Evolutionary conservation across 306 rosid species (phyloP), one percentile per base, ranked within the genome.

Genomic region (Bauhinia variegata): DNA sequence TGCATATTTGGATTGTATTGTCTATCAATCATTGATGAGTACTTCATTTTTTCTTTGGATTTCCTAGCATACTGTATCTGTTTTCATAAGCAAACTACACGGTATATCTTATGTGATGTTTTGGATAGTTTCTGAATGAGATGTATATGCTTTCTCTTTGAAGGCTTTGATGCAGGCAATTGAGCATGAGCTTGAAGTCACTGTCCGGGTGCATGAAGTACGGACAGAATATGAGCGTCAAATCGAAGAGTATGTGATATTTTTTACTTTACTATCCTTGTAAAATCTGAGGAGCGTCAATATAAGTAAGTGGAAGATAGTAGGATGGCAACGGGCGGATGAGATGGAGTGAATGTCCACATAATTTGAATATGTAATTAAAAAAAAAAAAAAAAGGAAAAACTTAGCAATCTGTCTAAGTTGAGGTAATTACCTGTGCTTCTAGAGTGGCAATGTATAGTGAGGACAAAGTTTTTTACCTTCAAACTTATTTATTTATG

Each of bases 141-240:
- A 74, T 23, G 13, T 14, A 46, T 31, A 1, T 75, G 44, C 53
- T 53, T 72, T 65, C 74, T 62, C 18, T 61, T 18, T 34, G 68
- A 63, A 93, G 99, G 96, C 95, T 73, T 76, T 93, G 71, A 88
- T 86, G 96, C 96, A 90, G 68, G 81, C 76, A 73, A 86, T 93
- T 59, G 97, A 93, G 75, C 95, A 90, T 42, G 97, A 93, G 53
- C 97, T 93, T 73, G 99, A 93, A 85, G 96, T 93, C 76, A 88
- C 85, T 0, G 95, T 90, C 23, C 84, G 96, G 62, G 95, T 88
- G 28, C 90, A 93, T 73, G 99, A 93, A 88, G 99, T 93, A 8
- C 97, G 99, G 50, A 67, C 81, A 42, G 97, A 85, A 71, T 91
- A 93, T 60, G 96, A 83, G 63, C 93, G 96, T 61, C 99, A 90